Conservation (phyloP, 306 rosid genomes). For the Vigna radiata region DNA sequence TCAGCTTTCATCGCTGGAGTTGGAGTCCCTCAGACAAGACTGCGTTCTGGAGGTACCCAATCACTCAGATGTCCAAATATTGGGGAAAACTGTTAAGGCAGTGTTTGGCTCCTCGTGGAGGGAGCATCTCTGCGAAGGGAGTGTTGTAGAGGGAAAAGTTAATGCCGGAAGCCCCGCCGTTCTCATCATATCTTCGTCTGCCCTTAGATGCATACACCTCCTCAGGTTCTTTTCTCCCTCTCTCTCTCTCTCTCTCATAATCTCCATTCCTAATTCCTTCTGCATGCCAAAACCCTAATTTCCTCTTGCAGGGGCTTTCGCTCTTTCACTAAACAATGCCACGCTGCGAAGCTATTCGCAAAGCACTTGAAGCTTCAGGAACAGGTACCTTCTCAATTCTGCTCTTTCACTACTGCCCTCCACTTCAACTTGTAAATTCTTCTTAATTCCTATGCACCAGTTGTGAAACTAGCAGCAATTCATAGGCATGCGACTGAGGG, state of each 20-base stretch:
- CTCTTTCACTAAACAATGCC: constrained; percentile 72
- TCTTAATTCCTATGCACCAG: neutral
- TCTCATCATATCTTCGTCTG: constrained; percentile 70
- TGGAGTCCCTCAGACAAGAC: constrained; percentile 60
- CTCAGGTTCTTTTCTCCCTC: constrained; percentile 50
- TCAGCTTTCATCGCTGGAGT: constrained; percentile 76
- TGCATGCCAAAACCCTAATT: neutral
- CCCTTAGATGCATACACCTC: constrained; percentile 75
- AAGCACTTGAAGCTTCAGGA: constrained; percentile 90
- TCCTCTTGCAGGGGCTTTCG: constrained; percentile 63
- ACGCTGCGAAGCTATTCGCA: constrained; percentile 77
- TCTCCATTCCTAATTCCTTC: no score
- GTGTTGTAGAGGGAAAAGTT: constrained; percentile 44
- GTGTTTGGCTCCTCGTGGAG: constrained; percentile 82
- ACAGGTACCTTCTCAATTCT: constrained; percentile 56
- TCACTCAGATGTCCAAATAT: constrained; percentile 48
- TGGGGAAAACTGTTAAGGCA: constrained; percentile 60
- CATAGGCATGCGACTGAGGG: neutral
- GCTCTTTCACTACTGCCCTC: no score
- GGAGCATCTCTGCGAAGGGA: constrained; percentile 61
- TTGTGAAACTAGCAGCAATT: no score
- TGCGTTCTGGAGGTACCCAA: constrained; percentile 49
- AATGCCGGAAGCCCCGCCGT: constrained; percentile 77
- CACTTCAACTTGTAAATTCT: no score
- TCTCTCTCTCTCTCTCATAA: no score